Evolutionary conservation across 352 stramenopile species (phyloP).

Genomic region (Phytopythium vexans): DNA sequence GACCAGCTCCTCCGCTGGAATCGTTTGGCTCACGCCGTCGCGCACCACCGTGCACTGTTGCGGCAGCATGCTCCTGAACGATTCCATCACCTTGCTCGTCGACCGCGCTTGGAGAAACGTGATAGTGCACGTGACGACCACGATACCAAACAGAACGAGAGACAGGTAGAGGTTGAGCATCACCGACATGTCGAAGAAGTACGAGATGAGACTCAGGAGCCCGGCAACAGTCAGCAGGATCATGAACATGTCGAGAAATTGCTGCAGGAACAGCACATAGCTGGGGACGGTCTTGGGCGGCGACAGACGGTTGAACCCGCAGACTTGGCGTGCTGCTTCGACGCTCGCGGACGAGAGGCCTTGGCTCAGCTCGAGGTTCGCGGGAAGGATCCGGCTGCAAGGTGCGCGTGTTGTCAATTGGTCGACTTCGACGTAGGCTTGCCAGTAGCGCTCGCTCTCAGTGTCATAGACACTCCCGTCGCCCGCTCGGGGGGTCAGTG

Average conservation of each 20-base stretch:
- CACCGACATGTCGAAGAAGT: constrained; percentile 35
- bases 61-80: constrained; percentile 50
- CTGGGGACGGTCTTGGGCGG: constrained; percentile 26
- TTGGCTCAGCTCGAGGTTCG: constrained; percentile 27
- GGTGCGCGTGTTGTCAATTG: constrained; percentile 14
- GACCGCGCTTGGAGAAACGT: constrained; percentile 37
- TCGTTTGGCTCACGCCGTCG: constrained; percentile 29
- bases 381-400: constrained; percentile 18
- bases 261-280: constrained; percentile 36
- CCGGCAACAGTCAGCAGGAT: constrained; percentile 29
- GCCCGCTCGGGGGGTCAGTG: constrained; percentile 7
- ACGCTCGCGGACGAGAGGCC: constrained; percentile 15
- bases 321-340: constrained; percentile 15
- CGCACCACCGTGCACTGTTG: constrained; percentile 38
- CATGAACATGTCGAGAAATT: constrained; percentile 53
- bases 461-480: neutral
- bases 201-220: constrained; percentile 29
- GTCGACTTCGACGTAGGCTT: constrained; percentile 33
- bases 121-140: constrained; percentile 34
- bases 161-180: constrained; percentile 38
- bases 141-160: constrained; percentile 37
- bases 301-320: constrained; percentile 34
- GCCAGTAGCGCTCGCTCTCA: constrained; percentile 26
- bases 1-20: constrained; percentile 44
- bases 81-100: constrained; percentile 45